Conservation (phyloP, 2,329 filamentous ascomycete genomes). For the Arthrobotrys sphaeroides region DNA sequence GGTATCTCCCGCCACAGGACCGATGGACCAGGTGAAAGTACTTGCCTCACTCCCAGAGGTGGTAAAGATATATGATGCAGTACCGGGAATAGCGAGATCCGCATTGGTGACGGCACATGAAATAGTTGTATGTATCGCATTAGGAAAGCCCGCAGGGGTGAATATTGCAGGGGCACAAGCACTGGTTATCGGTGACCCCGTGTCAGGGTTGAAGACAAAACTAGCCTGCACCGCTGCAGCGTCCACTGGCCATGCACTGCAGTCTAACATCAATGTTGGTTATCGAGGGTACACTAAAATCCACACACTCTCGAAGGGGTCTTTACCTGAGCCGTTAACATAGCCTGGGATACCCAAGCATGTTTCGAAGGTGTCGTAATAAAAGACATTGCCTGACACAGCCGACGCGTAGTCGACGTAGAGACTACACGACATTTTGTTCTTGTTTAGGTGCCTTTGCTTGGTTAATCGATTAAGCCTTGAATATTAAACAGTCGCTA, state of each 20-base stretch:
- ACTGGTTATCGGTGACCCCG: not conserved
- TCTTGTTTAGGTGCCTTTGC: not conserved
- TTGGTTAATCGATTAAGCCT: not conserved
- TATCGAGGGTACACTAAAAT: not conserved
- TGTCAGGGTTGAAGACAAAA: constrained; percentile 15
- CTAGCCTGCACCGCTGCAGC: not conserved
- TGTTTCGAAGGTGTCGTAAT: constrained; percentile 1
- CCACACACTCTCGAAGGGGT: not conserved
- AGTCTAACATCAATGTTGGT: constrained; percentile 24
- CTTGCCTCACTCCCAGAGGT: not conserved
- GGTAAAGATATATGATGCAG: constrained; percentile 21
- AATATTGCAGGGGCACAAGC: constrained; percentile 26
- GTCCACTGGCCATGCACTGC: constrained; percentile 24
- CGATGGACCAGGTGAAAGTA: constrained; percentile 25
- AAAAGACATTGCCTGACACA: constrained; percentile 23
- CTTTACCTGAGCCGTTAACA: constrained; percentile 43
- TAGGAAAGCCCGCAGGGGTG: constrained; percentile 1
- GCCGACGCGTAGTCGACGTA: not conserved
- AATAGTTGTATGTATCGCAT: not conserved
- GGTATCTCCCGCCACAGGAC: not conserved
- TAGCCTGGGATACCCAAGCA: constrained; percentile 39
- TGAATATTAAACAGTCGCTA: constrained; percentile 12
- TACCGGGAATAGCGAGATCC: not conserved
- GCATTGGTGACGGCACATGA: constrained; percentile 21
- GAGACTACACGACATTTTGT: constrained; percentile 41